Percentiles rank a stretch among this genome's conserved stretches.
Evolutionary conservation across 345 rosid genomes (phyloP).

Genomic region (Sonneratia alba): DNA sequence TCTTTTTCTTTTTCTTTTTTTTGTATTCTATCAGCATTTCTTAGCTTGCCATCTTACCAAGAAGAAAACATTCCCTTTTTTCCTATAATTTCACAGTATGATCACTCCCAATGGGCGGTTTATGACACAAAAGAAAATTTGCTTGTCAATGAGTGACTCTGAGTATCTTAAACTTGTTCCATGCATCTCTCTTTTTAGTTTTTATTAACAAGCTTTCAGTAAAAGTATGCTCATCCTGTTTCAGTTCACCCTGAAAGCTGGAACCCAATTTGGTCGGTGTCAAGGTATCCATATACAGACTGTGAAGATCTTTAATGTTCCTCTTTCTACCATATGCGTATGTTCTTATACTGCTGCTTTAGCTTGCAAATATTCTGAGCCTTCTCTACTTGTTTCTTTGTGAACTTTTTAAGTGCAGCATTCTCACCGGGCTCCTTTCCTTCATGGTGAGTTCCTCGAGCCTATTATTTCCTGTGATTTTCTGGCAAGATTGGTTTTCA

Average conservation of each 20-base stretch:
- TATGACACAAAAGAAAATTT: slow-evolving; percentile 90
- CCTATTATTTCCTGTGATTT: neutral
- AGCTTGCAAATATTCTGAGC: neutral
- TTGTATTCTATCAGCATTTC: neutral
- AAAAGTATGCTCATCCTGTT: neutral
- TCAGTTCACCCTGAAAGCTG: slow-evolving; percentile 98
- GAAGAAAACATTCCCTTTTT: neutral
- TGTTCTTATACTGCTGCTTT: neutral
- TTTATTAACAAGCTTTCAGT: neutral
- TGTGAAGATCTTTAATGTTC: neutral
- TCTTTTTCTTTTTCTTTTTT: neutral
- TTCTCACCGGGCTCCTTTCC: slow-evolving; percentile 95
- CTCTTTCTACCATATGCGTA: neutral
- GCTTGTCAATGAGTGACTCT: slow-evolving; percentile 99
- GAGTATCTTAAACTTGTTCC: slow-evolving; percentile 21
- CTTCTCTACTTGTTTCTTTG: neutral
- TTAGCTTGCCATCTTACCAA: neutral
- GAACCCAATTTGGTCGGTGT: slow-evolving; percentile 99
- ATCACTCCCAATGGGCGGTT: slow-evolving; percentile 97
- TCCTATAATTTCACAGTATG: slow-evolving; percentile 40
- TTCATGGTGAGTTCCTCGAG: slow-evolving; percentile 62
- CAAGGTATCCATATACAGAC: slow-evolving; percentile 43
- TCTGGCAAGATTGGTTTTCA: neutral
- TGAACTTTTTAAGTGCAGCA: slow-evolving; percentile 47
- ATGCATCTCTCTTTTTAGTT: neutral